Evolutionary conservation across 1,139 yeast genomes (phyloP).

Genomic region (Fermentozyma sake): DNA sequence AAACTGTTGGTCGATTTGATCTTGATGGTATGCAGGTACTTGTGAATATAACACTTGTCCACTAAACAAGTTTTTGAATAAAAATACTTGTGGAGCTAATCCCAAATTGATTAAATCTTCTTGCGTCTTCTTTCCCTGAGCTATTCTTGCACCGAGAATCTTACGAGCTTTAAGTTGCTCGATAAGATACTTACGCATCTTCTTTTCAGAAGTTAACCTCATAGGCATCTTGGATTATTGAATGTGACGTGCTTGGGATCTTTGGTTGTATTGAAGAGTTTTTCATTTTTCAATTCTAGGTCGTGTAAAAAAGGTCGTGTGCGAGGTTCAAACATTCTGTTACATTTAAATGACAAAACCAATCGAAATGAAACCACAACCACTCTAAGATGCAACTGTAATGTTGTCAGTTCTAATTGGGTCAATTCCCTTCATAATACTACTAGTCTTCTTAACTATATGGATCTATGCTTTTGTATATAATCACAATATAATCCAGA

Average conservation of each 20-base stretch:
- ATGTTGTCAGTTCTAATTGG: no score
- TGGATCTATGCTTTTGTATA: conserved; percentile 23
- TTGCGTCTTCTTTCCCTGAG: conserved; percentile 35
- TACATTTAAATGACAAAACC: conserved; percentile 1
- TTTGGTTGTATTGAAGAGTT: conserved; percentile 1
- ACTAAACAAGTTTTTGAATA: conserved; percentile 79
- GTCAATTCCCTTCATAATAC: no score
- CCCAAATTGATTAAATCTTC: conserved; percentile 31
- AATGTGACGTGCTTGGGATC: not conserved
- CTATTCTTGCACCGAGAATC: conserved; percentile 42
- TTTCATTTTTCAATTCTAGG: conserved; percentile 1
- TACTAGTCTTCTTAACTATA: no score
- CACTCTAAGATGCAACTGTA: no score
- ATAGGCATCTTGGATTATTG: conserved; percentile 30
- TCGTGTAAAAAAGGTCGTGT: conserved; percentile 2
- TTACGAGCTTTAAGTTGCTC: conserved; percentile 45
- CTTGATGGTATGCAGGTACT: conserved; percentile 65
- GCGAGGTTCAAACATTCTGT: not conserved
- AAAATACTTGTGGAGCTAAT: conserved; percentile 76
- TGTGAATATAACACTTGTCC: conserved; percentile 92
- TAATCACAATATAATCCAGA: conserved; percentile 23
- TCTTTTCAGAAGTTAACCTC: conserved; percentile 45
- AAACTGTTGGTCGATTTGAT: conserved; percentile 70
- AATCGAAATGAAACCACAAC: no score
- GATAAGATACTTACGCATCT: conserved; percentile 46